phyloP scores from a whole-genome alignment of 352 stramenopile species.

The Phytophthora sansomeana region DNA sequence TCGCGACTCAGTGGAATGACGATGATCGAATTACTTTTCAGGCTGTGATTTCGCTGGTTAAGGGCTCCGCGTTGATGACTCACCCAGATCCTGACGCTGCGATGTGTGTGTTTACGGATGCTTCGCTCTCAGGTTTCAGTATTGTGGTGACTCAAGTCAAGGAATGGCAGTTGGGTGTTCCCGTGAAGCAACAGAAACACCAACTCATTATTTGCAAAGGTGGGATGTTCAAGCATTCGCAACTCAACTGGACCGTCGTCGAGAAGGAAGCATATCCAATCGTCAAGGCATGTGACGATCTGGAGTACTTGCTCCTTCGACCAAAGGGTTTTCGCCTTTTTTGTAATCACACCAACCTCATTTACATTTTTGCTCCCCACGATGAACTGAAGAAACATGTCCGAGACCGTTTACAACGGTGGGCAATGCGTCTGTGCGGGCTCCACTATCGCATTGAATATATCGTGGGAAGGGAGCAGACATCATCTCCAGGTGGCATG shows the following conservation, averaged over 20 bases:
- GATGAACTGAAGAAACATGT: conserved; percentile 19
- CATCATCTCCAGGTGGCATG: conserved; percentile 15
- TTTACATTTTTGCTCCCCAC: conserved; percentile 28
- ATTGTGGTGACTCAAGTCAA: too few relatives aligned
- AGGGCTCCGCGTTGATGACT: neutral
- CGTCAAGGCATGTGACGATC: neutral
- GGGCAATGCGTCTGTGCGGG: conserved; percentile 10
- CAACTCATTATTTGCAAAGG: neutral
- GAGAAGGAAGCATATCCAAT: neutral
- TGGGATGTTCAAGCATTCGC: neutral
- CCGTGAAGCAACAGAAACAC: too few relatives aligned
- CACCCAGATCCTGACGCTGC: too few relatives aligned
- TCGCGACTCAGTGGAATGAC: neutral
- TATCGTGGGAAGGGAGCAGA: conserved; percentile 4
- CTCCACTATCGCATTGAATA: conserved; percentile 34
- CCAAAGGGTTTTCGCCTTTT: conserved; percentile 8
- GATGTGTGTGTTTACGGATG: too few relatives aligned
- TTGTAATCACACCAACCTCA: conserved; percentile 28
- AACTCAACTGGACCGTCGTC: neutral
- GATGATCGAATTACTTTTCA: neutral
- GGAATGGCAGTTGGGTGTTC: too few relatives aligned
- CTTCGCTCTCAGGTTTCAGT: too few relatives aligned
- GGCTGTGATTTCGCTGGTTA: neutral
- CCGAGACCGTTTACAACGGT: conserved; percentile 17
- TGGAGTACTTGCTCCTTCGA: neutral